Evolutionary conservation across 1,284 basidiomycete genomes (phyloP).

Genomic region (Rhizoctonia solani): DNA sequence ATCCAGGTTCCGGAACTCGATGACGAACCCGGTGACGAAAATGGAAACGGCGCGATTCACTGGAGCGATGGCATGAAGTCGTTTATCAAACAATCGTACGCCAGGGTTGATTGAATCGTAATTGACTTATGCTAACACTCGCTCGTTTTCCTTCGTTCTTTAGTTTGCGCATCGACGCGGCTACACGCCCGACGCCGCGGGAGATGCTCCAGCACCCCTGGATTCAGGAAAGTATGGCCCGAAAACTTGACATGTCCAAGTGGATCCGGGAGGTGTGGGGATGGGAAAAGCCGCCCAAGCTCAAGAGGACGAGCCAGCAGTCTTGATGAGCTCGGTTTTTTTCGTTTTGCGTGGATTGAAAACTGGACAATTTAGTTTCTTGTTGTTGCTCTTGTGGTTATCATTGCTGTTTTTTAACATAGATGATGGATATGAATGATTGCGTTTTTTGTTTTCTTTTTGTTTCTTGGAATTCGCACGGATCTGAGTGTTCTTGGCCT

Average conservation of each 20-base stretch:
- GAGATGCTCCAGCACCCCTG: slow-evolving; percentile 88
- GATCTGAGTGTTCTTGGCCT: too few species aligned
- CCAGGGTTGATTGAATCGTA: slow-evolving; percentile 47
- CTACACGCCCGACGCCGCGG: slow-evolving; percentile 78
- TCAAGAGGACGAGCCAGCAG: background rate
- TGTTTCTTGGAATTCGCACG: too few species aligned
- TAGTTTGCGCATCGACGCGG: slow-evolving; percentile 62
- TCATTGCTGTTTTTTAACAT: too few species aligned
- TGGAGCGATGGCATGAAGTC: slow-evolving; percentile 92
- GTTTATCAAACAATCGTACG: slow-evolving; percentile 88
- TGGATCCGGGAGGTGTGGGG: slow-evolving; percentile 92
- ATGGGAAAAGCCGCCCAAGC: slow-evolving; percentile 54
- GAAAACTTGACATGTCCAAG: slow-evolving; percentile 83
- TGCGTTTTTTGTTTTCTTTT: too few species aligned
- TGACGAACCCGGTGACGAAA: slow-evolving; percentile 67
- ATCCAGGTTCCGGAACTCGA: slow-evolving; percentile 76
- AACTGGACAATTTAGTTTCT: background rate
- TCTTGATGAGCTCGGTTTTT: background rate
- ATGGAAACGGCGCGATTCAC: slow-evolving; percentile 51
- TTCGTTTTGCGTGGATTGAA: background rate
- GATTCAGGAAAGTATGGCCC: slow-evolving; percentile 77
- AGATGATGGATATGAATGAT: too few species aligned
- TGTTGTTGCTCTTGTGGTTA: too few species aligned
- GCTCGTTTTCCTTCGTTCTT: slow-evolving; percentile 42
- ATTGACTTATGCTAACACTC: slow-evolving; percentile 34